phyloP scores from a whole-genome alignment of 2,329 filamentous ascomycete species.

The Furcasterigmium furcatum region DNA sequence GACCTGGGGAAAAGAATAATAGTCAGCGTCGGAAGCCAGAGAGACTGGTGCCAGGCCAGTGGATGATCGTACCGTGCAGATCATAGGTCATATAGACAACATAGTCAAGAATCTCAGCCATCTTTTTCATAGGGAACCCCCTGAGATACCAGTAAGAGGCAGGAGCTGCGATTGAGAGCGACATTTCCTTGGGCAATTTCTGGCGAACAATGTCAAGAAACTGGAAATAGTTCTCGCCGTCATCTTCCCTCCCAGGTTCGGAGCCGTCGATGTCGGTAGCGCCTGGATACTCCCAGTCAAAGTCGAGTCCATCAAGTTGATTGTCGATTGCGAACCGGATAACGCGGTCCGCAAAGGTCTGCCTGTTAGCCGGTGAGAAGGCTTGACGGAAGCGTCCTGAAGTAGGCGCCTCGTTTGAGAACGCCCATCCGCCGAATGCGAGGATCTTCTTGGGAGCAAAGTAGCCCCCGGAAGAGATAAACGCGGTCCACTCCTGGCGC shows the following conservation, averaged over 20 bases:
- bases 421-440: constrained; percentile 42
- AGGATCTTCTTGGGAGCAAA: constrained; percentile 30
- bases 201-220: constrained; percentile 8
- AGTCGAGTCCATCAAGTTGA: constrained; percentile 34
- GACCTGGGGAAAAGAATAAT: no score
- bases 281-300: constrained; percentile 28
- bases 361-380: constrained; percentile 28
- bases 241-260: constrained; percentile 8
- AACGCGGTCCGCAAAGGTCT: constrained; percentile 29
- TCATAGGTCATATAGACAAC: constrained; percentile 32
- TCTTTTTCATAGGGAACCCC: constrained; percentile 26
- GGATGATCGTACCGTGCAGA: constrained; percentile 23
- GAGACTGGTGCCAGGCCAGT: neutral
- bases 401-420: constrained; percentile 30
- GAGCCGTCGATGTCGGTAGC: constrained; percentile 18
- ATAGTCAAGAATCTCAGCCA: constrained; percentile 23
- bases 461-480: no score
- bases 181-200: constrained; percentile 13
- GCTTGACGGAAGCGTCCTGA: constrained; percentile 31
- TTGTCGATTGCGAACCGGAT: constrained; percentile 35
- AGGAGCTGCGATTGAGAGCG: constrained; percentile 30
- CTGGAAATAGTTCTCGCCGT: constrained; percentile 21
- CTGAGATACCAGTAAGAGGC: constrained; percentile 34
- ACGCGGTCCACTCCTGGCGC: no score
- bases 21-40: no score